These are phyloP conservation scores for Puccinia coronata DNA, from an alignment of 1,284 basidiomycete genomes.

Conservation along the genomic window DNA sequence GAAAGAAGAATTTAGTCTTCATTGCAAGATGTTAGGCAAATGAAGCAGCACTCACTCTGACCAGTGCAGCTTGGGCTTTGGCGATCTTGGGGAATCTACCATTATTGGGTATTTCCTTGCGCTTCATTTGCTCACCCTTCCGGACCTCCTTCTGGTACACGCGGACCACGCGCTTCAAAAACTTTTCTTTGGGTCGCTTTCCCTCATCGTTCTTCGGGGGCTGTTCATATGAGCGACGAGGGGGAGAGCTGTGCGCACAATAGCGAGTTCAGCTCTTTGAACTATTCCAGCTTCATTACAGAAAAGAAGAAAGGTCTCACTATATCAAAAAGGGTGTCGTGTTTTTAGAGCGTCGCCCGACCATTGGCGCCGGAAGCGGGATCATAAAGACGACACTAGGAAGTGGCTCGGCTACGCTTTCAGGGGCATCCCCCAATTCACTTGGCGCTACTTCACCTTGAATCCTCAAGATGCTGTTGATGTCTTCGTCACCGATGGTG, in stretches of 20 bases:
- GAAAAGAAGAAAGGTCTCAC: neutral
- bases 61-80: conserved; percentile 23
- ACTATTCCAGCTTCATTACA: neutral
- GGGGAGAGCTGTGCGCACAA: neutral
- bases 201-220: conserved; percentile 39
- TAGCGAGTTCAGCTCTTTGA: neutral
- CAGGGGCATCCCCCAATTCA: conserved; percentile 9
- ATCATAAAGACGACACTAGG: conserved; percentile 46
- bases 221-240: conserved; percentile 30
- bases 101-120: conserved; percentile 24
- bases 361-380: conserved; percentile 35
- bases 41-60: conserved; percentile 25
- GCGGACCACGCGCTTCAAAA: conserved; percentile 33
- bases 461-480: neutral
- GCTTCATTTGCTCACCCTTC: conserved; percentile 46
- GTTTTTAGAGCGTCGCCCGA: conserved; percentile 27
- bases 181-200: conserved; percentile 42
- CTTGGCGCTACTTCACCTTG: neutral
- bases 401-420: neutral
- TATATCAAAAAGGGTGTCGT: conserved; percentile 45
- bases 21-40: neutral
- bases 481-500: neutral
- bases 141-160: conserved; percentile 37
- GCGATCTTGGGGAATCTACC: conserved; percentile 1
- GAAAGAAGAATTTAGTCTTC: neutral